Base-by-base conservation (phyloP, 148 eudicot genomes). In the Persicaria maculosa region DNA sequence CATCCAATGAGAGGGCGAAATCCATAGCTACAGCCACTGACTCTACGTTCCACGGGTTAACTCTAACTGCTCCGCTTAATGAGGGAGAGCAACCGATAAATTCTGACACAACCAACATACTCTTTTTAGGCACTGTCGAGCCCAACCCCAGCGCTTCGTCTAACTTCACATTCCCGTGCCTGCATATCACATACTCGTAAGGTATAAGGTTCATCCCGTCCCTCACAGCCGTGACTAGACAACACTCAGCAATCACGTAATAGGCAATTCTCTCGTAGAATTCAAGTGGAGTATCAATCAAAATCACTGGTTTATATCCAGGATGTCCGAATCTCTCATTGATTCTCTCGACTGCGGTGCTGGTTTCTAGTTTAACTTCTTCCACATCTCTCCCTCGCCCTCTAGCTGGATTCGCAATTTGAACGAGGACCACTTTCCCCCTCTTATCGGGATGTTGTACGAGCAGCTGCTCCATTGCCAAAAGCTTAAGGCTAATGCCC, bases 161-260 rank as follows among this genome's bases (percentile, higher is more conserved):
- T 52, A 88, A 83, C 52, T 83, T 86, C 10, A 80, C 80, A 44
- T 84, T 88, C 72, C 94, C 97, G 68, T 92, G 92, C 7, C 97
- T 77, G 70, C 86, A 86, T 76, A 92, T 84, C 50, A 92, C 76
- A 69, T 89, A 92, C 73, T 92, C 97, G 58, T 92, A 92, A 0
- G 97, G 97, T 76, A 88, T 92, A 45, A 92, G 85, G 77, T 89
- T 91, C 97, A 91, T 91, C 15, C 97, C 97, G 75, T 89, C 97
- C 62, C 97, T 86, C 31, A 92, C 97, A 1, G 94, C 97, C 17
- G 94, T 89, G n/a, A 92, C 94, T 6, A 92, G 88, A 75, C 92
- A 86, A 76, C 92, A 85, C 86, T 92, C 97, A 3, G 97, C 90
- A 76, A 88, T 79, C 36, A 84, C 84, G 75, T 92, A 89, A 80